Evolutionary conservation across 1,284 basidiomycete genomes (phyloP).

Genomic region (Paramarasmius palmivorus): DNA sequence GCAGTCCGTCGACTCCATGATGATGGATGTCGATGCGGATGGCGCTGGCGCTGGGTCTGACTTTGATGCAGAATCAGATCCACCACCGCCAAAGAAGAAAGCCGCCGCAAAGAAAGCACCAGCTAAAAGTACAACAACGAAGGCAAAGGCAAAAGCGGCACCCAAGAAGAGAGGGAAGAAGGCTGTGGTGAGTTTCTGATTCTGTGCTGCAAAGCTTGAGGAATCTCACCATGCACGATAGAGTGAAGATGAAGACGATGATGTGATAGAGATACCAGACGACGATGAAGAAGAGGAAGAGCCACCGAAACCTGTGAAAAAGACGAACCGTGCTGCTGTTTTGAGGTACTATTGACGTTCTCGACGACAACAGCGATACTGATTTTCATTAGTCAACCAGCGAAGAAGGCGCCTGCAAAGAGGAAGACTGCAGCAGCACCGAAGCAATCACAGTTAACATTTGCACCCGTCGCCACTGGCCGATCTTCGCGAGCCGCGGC

Average conservation of each 20-base stretch:
- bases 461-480: constrained; percentile 53
- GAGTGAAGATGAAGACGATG: constrained; percentile 59
- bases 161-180: constrained; percentile 52
- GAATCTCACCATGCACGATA: constrained; percentile 14
- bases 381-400: constrained; percentile 37
- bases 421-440: constrained; percentile 44
- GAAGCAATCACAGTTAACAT: constrained; percentile 61
- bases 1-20: constrained; percentile 80
- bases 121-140: constrained; percentile 30
- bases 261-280: constrained; percentile 40
- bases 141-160: constrained; percentile 29
- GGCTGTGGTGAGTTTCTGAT: constrained; percentile 34
- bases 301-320: constrained; percentile 46
- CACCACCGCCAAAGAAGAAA: constrained; percentile 50
- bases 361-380: no score
- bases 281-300: constrained; percentile 60
- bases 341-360: no score
- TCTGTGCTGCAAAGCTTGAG: background rate
- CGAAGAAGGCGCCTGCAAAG: constrained; percentile 61
- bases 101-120: constrained; percentile 46
- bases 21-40: constrained; percentile 57
- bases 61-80: constrained; percentile 52
- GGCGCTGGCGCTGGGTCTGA: constrained; percentile 45
- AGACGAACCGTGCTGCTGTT: constrained; percentile 66
- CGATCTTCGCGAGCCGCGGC: constrained; percentile 61